These are phyloP conservation scores for Pythium chondricola DNA, from an alignment of 352 stramenopile species.

Conservation along the genomic window DNA sequence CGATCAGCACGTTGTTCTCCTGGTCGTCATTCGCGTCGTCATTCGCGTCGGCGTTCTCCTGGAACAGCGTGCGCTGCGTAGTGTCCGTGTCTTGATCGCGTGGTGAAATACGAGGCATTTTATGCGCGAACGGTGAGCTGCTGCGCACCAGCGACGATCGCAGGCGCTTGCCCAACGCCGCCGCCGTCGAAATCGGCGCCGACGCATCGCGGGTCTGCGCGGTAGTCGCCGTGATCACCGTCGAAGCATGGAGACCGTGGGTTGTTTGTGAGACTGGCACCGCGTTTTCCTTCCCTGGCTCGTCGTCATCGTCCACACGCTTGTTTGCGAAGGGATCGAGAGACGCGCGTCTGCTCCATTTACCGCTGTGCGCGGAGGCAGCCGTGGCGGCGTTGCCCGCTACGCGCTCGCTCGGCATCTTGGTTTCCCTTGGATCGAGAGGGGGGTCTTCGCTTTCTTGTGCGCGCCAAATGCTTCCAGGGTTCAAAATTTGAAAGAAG, in stretches of 20 bases:
- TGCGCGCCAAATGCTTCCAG: neutral
- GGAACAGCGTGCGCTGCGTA: constrained; percentile 13
- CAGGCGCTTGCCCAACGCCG: neutral
- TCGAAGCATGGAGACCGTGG: neutral
- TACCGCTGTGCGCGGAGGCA: neutral
- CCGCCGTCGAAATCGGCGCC: neutral
- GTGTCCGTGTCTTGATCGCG: neutral
- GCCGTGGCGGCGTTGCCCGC: neutral
- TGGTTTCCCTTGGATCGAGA: neutral
- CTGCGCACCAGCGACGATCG: neutral
- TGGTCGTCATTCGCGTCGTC: constrained; percentile 3
- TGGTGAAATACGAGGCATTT: neutral
- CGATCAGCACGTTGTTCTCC: constrained; percentile 21
- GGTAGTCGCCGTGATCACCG: too few species aligned
- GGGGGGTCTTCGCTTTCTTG: neutral
- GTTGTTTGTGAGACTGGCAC: neutral
- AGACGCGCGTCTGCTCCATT: neutral
- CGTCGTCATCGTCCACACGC: neutral
- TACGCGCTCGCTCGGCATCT: neutral
- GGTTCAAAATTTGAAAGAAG: neutral
- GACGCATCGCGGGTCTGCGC: neutral
- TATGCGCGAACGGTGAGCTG: neutral
- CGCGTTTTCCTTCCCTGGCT: neutral
- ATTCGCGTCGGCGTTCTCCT: neutral
- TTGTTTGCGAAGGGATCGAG: neutral